Evolutionary conservation across 164 flowering plant genomes (phyloP).

Genomic region (Aristolochia fimbriata): DNA sequence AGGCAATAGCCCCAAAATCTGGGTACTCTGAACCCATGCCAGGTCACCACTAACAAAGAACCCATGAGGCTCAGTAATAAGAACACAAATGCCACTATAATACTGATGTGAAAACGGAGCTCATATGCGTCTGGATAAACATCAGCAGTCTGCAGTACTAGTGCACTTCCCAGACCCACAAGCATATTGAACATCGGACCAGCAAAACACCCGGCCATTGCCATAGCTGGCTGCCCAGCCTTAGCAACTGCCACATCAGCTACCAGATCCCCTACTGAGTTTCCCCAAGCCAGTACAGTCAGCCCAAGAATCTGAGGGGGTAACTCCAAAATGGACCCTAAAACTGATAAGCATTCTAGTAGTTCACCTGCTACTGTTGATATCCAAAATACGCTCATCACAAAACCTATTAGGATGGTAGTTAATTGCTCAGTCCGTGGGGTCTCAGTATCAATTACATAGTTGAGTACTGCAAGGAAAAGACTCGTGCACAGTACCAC

Average conservation of each 20-base stretch:
- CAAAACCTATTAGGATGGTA: slow-evolving; percentile 53
- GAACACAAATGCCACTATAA: slow-evolving; percentile 84
- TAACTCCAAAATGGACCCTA: slow-evolving; percentile 60
- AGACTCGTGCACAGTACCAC: slow-evolving; percentile 54
- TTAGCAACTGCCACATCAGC: slow-evolving; percentile 97
- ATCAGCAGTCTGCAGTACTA: slow-evolving; percentile 68
- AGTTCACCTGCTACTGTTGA: slow-evolving; percentile 91
- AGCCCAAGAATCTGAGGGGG: slow-evolving; percentile 86
- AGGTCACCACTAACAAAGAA: slow-evolving; percentile 71
- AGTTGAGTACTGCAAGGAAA: slow-evolving; percentile 63
- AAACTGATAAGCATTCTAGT: slow-evolving; percentile 66
- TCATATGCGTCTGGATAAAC: slow-evolving; percentile 65
- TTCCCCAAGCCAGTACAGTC: slow-evolving; percentile 98
- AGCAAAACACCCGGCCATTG: slow-evolving; percentile 98
- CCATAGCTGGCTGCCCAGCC: slow-evolving; percentile 97
- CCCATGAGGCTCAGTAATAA: slow-evolving; percentile 91
- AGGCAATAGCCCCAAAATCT: slow-evolving; percentile 97
- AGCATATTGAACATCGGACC: slow-evolving; percentile 99
- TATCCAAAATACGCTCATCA: slow-evolving; percentile 99
- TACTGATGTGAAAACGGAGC: slow-evolving; percentile 72
- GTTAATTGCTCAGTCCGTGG: slow-evolving; percentile 63
- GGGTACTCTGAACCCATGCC: slow-evolving; percentile 84
- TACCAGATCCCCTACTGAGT: slow-evolving; percentile 97
- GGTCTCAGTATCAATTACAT: slow-evolving; percentile 60
- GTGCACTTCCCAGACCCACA: slow-evolving; percentile 82